Evolutionary conservation across 176 grass and related monocot genomes (phyloP), one percentile per base, ranked within the genome.

Genomic region (Eremochloa ophiuroides): DNA sequence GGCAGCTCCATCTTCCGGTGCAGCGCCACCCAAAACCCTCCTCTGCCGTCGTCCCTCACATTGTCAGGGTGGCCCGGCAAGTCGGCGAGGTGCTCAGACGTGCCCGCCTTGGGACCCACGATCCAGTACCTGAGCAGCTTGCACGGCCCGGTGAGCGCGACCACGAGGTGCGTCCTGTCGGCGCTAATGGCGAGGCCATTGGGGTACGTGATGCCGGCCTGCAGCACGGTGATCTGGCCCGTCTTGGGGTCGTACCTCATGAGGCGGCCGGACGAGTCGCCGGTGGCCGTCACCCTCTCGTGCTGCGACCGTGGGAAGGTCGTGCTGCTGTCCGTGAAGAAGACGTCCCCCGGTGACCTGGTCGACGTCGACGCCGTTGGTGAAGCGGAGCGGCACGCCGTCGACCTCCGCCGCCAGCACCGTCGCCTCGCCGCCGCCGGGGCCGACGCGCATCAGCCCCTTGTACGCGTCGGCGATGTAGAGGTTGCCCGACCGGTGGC

Each of bases 41-140:
- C 88, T 39, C 55, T 69, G 0, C 66, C 8, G 0, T 65, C 78
- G 3, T 67, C 37, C 69, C 70, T 83, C 15, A 90, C 66, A 29
- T 90, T 90, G 42, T 90, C 88, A 0, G 88, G 88, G 50, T 90
- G 80, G 5, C 89, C 85, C 2, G 89, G 85, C 17, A 91, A 29
- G 13, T 87, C 62, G 0, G 75, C 80, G 18, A 91, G 86, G 3
- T 27, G 34, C 28, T 87, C 76, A 0, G 72, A 81, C 3, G 20
- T 67, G 6, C 89, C 85, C 0, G 27, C 46, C 6, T 27, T 77
- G 1, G 79, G 79, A 1, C 80, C 85, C 23, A 55, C 56, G 6
- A 87, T 47, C 89, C 88, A 90, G 39, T 90, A 62, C 62, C 38
- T 86, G 5, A 82, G 2, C 34, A 83, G 27, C 83, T n/a, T 35